A percentile compares a stretch with the other conserved stretches of the same genome.
Evolutionary conservation across 768 basidiomycete species (phyloP).

Genomic region (Lentinula edodes): DNA sequence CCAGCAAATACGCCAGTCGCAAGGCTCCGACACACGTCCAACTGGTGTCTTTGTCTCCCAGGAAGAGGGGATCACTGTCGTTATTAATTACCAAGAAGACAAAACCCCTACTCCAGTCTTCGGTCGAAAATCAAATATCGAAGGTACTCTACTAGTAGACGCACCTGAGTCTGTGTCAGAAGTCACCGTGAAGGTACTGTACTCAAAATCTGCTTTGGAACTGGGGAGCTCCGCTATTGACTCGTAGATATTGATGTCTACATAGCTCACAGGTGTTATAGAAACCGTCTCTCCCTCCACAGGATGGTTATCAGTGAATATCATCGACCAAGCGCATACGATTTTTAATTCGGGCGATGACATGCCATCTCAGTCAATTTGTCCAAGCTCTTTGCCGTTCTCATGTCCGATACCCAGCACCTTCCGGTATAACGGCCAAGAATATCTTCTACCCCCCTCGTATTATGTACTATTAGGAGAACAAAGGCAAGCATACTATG

Average conservation of each 20-base stretch:
- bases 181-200: not conserved
- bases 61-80: not conserved
- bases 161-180: not conserved
- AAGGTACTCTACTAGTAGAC: conserved; percentile 1
- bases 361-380: not conserved
- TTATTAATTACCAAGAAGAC: conserved; percentile 5
- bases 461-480: conserved; percentile 1
- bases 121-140: not conserved
- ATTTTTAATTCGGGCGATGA: not conserved
- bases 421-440: not conserved
- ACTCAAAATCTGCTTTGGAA: too few relatives aligned
- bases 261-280: not conserved
- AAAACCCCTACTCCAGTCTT: not conserved
- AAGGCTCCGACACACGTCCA: not conserved
- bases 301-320: not conserved
- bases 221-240: too few relatives aligned
- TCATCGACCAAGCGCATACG: not conserved
- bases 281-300: not conserved
- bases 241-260: not conserved
- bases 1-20: not conserved
- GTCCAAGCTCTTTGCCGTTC: not conserved
- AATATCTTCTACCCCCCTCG: conserved; percentile 1
- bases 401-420: not conserved
- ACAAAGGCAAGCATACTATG: conserved; percentile 1
- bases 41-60: conserved; percentile 3